These are phyloP conservation scores for Phaeolepiota aurea DNA, from an alignment of 768 basidiomycete species.

Conservation along the genomic window DNA sequence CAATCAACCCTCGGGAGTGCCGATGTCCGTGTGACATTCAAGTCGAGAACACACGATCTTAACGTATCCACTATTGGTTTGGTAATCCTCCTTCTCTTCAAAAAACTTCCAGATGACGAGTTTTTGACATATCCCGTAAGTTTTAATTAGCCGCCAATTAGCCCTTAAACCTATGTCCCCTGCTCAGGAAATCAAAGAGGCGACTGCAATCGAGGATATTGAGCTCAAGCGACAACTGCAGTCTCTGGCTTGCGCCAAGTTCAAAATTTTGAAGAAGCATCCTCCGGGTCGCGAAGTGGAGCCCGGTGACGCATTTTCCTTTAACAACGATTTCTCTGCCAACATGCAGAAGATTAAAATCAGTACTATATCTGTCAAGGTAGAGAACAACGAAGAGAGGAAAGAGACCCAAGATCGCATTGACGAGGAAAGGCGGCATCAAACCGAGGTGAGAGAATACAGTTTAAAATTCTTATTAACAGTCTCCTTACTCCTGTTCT, in stretches of 20 bases:
- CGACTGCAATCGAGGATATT: conserved; percentile 62
- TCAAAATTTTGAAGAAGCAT: conserved; percentile 84
- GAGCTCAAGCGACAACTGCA: conserved; percentile 93
- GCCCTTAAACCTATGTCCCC: not conserved
- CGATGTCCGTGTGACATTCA: conserved; percentile 82
- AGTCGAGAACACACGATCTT: conserved; percentile 72
- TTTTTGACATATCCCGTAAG: conserved; percentile 71
- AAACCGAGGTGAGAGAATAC: conserved; percentile 95
- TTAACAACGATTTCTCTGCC: conserved; percentile 78
- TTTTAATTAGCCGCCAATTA: conserved; percentile 1
- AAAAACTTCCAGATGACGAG: conserved; percentile 58
- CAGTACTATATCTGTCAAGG: conserved; percentile 76
- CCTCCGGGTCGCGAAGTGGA: conserved; percentile 83
- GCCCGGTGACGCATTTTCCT: conserved; percentile 74
- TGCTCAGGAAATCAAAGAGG: conserved; percentile 70
- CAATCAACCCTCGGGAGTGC: conserved; percentile 85
- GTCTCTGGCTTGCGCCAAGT: conserved; percentile 92
- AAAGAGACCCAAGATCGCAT: conserved; percentile 86
- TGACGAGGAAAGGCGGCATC: conserved; percentile 85
- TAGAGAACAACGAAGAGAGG: conserved; percentile 81
- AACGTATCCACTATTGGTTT: conserved; percentile 88
- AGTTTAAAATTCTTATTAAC: too few relatives aligned
- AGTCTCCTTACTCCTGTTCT: too few relatives aligned
- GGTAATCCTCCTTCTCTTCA: conserved; percentile 84
- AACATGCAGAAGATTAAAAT: conserved; percentile 89